Percentiles rank a stretch among this genome's conserved stretches.
Evolutionary conservation across 2,329 filamentous ascomycete species (phyloP).

Genomic region (Tolypocladium ovalisporum): DNA sequence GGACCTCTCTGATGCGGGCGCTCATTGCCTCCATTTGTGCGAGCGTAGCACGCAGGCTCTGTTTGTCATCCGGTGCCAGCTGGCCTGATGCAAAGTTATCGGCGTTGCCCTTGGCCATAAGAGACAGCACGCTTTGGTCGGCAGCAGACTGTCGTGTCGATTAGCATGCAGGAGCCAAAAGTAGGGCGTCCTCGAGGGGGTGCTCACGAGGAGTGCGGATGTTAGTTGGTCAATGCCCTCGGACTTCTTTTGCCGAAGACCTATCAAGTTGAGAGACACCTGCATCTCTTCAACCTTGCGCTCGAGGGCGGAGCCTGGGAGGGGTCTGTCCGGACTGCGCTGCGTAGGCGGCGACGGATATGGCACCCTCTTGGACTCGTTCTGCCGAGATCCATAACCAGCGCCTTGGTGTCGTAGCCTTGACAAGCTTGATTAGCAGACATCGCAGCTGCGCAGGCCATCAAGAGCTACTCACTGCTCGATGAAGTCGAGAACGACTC

Average conservation of each 20-base stretch:
- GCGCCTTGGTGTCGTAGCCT: conserved; percentile 27
- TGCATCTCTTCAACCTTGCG: conserved; percentile 52
- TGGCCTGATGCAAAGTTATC: conserved; percentile 27
- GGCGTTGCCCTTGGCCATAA: conserved; percentile 38
- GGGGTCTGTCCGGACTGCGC: conserved; percentile 6
- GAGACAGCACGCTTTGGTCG: conserved; percentile 29
- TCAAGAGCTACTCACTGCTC: conserved; percentile 34
- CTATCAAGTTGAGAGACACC: conserved; percentile 51
- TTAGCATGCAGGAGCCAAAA: neutral
- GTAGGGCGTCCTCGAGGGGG: neutral
- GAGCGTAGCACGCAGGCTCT: conserved; percentile 36
- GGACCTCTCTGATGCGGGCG: conserved; percentile 27
- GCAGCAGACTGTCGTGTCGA: conserved; percentile 28
- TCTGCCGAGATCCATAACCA: conserved; percentile 21
- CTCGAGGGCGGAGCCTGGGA: conserved; percentile 24
- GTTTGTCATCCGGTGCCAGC: conserved; percentile 30
- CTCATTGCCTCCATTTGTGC: conserved; percentile 34
- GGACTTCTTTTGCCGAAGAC: conserved; percentile 39
- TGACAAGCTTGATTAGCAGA: conserved; percentile 1
- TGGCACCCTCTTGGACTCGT: conserved; percentile 19
- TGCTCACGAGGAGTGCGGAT: conserved; percentile 51
- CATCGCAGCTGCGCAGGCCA: too few relatives aligned
- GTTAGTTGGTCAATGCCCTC: conserved; percentile 43
- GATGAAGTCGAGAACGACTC: conserved; percentile 64
- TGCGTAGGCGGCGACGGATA: conserved; percentile 13